Base-by-base conservation (phyloP, 2,329 filamentous ascomycete species). In the Meredithiella fracta region DNA sequence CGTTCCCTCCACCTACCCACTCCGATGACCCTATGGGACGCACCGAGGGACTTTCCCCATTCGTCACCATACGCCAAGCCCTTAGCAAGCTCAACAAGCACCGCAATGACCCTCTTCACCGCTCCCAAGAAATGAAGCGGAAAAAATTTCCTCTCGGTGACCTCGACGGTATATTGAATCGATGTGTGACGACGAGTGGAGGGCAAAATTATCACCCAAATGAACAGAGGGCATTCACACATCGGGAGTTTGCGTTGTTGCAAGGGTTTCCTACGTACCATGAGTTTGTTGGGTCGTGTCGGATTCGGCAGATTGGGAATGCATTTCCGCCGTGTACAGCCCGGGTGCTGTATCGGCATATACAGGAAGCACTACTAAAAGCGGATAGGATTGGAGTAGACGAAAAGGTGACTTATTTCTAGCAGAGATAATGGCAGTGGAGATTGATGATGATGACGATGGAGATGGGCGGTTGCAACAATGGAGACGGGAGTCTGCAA, bases 291-390 rank as follows among this genome's bases (percentile, higher is more conserved):
- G 64, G 66, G 17, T 67, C 65, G 0, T 65, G 63, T 14, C 68
- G 78, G 15, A 76, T 76, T 61, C 75, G 72, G 60, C 85, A 89
- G 64, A 85, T 91, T 60, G 86, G 86, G 0, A 91, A 92, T 62
- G 86, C 86, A 0, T 87, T 91, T 15, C 84, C 87, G 0, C 79
- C 85, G 0, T 69, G 69, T 26, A 73, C 76, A 0, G 78, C 78
- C 2, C 67, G 67, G 25, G 66, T 72, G 0, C 62, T 80, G 0
- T 78, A 74, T 59, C 63, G 64, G n/a, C 73, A 77, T 51, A 62
- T 80, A 7, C 65, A 71, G 17, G 59, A 64, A 6, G 76, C 71
- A 67, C 63, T 80, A 1, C 64, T 76, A 14, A 59, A 64, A 1
- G 63, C 69, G 20, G 76, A 79, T 55, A 64, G 67, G 6, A 25